Evolutionary conservation across 352 stramenopile species (phyloP).

Genomic region (Aphanomyces euteiches): DNA sequence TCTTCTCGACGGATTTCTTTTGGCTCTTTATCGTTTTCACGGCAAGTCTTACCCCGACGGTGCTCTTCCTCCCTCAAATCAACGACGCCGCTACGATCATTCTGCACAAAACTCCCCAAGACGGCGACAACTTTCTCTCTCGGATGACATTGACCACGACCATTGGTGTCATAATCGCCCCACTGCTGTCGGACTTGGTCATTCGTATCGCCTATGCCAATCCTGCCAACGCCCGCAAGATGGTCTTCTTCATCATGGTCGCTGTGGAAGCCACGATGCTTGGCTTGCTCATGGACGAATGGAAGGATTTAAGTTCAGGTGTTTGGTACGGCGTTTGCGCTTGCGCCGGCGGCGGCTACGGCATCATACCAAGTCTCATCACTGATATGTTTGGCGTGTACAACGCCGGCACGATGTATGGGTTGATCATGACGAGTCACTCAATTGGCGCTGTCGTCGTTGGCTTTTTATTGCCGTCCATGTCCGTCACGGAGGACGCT

Average conservation of each 20-base stretch:
- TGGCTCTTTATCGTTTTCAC: slow-evolving; percentile 22
- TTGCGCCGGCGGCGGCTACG: slow-evolving; percentile 30
- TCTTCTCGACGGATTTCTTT: slow-evolving; percentile 19
- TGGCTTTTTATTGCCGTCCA: slow-evolving; percentile 5
- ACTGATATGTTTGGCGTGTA: slow-evolving; percentile 36
- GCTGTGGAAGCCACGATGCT: not conserved
- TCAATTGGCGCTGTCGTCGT: slow-evolving; percentile 26
- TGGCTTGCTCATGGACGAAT: not conserved
- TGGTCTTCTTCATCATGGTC: slow-evolving; percentile 16
- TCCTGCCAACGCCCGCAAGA: slow-evolving; percentile 27
- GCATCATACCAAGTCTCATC: slow-evolving; percentile 27
- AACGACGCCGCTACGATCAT: not conserved
- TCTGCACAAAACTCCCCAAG: not conserved
- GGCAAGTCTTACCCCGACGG: not conserved
- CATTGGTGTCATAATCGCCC: not conserved
- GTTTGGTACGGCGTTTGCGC: slow-evolving; percentile 1
- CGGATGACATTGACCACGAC: not conserved
- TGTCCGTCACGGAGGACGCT: not conserved
- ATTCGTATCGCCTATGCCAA: slow-evolving; percentile 29
- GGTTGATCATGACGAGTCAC: slow-evolving; percentile 30
- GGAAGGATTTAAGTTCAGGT: not conserved
- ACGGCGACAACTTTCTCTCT: not conserved
- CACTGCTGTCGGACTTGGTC: slow-evolving; percentile 16
- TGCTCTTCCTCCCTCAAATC: not conserved
- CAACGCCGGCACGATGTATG: slow-evolving; percentile 33